These are phyloP conservation scores for Candida fluviatilis DNA, from an alignment of 805 yeast genomes.

Conservation along the genomic window DNA sequence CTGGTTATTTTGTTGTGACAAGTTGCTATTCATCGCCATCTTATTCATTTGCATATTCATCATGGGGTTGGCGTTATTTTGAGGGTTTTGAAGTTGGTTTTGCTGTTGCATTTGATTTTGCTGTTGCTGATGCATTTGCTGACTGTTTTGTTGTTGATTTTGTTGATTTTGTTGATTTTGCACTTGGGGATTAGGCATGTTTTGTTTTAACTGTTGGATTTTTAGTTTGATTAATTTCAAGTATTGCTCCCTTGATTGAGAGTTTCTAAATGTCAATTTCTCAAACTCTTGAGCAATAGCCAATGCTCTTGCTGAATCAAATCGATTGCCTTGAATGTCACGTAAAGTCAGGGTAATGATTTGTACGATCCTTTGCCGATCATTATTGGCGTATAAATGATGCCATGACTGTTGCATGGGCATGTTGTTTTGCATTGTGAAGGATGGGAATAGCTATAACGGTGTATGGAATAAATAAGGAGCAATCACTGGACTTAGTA, in stretches of 20 bases:
- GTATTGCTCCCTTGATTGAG: conserved; percentile 57
- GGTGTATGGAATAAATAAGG: too few species aligned
- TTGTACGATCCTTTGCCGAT: conserved; percentile 39
- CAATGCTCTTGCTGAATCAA: conserved; percentile 32
- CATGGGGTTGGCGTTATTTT: conserved; percentile 1
- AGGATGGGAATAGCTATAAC: too few species aligned
- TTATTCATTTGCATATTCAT: not conserved
- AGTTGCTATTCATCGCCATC: not conserved
- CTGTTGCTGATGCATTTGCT: conserved; percentile 11
- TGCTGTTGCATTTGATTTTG: conserved; percentile 16
- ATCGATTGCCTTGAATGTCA: conserved; percentile 31
- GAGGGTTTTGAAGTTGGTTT: conserved; percentile 4
- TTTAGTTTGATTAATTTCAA: conserved; percentile 38
- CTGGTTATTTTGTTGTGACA: not conserved
- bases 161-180: conserved; percentile 17
- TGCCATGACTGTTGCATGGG: conserved; percentile 17
- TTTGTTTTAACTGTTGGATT: conserved; percentile 26
- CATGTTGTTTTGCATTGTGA: conserved; percentile 2
- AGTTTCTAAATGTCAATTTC: conserved; percentile 55
- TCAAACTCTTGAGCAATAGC: conserved; percentile 67
- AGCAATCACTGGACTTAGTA: not conserved
- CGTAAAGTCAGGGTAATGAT: conserved; percentile 32
- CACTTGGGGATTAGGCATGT: conserved; percentile 10
- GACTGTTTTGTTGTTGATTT: conserved; percentile 9
- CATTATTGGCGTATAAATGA: conserved; percentile 22